These are phyloP conservation scores for Tylopilus orsonianus DNA, from an alignment of 1,284 basidiomycete genomes.

Conservation along the genomic window DNA sequence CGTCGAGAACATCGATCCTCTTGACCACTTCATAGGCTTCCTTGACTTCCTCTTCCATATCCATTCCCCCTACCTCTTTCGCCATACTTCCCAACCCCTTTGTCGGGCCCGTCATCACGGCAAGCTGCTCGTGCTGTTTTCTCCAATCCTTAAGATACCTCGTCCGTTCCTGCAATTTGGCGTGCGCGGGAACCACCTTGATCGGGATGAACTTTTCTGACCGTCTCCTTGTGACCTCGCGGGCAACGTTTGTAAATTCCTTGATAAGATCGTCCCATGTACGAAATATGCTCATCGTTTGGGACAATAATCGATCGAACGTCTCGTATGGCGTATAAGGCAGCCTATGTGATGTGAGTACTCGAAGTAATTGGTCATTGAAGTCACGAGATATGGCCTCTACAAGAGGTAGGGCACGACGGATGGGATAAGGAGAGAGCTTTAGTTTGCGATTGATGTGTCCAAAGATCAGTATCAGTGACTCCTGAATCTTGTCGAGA, in stretches of 20 bases:
- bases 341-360: slow-evolving; percentile 86
- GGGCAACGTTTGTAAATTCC: slow-evolving; percentile 96
- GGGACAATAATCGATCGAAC: slow-evolving; percentile 83
- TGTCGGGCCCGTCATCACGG: slow-evolving; percentile 95
- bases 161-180: slow-evolving; percentile 87
- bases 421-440: slow-evolving; percentile 94
- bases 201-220: slow-evolving; percentile 96
- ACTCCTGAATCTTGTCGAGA: slow-evolving; percentile 91
- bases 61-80: slow-evolving; percentile 79
- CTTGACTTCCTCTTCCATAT: slow-evolving; percentile 97
- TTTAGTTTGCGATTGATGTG: slow-evolving; percentile 97
- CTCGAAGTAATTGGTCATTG: slow-evolving; percentile 90
- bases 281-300: slow-evolving; percentile 82
- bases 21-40: slow-evolving; percentile 95
- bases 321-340: slow-evolving; percentile 94
- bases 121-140: slow-evolving; percentile 96
- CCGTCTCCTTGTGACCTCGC: slow-evolving; percentile 92
- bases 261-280: slow-evolving; percentile 98
- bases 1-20: slow-evolving; percentile 94
- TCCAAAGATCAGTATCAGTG: slow-evolving; percentile 83
- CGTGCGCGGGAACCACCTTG: slow-evolving; percentile 90
- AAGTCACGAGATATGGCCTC: slow-evolving; percentile 98
- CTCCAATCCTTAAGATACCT: slow-evolving; percentile 90
- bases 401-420: slow-evolving; percentile 91
- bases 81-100: slow-evolving; percentile 76